Base-by-base conservation (phyloP, 192 early-diverging fungal species). In the Anaeromyces robustus region DNA sequence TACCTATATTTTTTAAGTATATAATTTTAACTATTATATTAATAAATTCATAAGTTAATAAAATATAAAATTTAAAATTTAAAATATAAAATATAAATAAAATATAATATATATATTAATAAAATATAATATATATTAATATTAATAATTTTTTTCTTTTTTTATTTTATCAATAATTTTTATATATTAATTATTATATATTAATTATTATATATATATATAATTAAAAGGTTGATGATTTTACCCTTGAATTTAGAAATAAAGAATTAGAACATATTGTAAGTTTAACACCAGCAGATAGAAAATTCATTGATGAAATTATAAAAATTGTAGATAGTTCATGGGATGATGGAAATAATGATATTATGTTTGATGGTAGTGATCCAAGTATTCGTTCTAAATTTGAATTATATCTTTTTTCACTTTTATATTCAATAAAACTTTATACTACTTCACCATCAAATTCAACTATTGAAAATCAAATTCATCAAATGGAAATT, bases 381-480 rank as follows among this genome's bases (percentile, higher is more conserved):
- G 94, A 95, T 78, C 93, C 94, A 77, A 92, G 93, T 81, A 87
- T 95, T 41, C 87, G 94, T 26, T 85, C 89, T 29, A 87, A 92
- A 34, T 94, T 95, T 81, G 94, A 95, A 86, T 85, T 88, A 77
- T 95, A 95, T 81, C 85, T 94, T 2, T 81, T 91, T 43, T 88
- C 90, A 0, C 81, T 95, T 26, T 83, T 94, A n/a, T 88, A 89
- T 2, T 92, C 91, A 29, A 88, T 90, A 29, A 92, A 92, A 77
- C 85, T 89, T 68, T 30, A 77, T 79, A 34, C 78, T 5, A 80
- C 16, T 78, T 31, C 30, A 78, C 31, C 31, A 78, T 31, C 80
- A 31, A 18, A 18, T 26, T 77, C 31, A 31, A 4, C 31, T 4
- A 34, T 30, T 77, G 2, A 34, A 30, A 9, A 18, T 52, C 0